Conservation (phyloP, 768 basidiomycete species). For the Russula sp. region DNA sequence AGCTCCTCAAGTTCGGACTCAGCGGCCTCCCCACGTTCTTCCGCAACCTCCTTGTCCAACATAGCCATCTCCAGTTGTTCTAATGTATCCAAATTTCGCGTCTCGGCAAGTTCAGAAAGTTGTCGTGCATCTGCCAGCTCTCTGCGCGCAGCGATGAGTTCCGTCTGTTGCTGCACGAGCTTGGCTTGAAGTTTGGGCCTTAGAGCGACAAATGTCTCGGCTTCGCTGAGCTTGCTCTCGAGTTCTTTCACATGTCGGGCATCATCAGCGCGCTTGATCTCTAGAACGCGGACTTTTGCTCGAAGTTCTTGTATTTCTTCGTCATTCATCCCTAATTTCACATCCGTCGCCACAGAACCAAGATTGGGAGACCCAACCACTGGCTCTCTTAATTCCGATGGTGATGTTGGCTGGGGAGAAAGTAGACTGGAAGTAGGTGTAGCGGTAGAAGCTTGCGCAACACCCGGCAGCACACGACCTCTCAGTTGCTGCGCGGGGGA, state of each 20-base stretch:
- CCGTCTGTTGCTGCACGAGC: conserved; percentile 70
- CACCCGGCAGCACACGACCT: conserved; percentile 8
- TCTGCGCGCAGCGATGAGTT: conserved; percentile 67
- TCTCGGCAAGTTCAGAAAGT: conserved; percentile 62
- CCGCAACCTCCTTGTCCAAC: conserved; percentile 94
- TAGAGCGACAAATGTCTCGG: conserved; percentile 73
- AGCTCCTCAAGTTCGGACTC: conserved; percentile 72
- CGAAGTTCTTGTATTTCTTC: conserved; percentile 71
- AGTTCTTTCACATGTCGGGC: conserved; percentile 76
- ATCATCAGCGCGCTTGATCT: conserved; percentile 83
- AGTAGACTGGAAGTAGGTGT: not conserved
- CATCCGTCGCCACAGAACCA: not conserved
- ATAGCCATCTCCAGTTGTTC: conserved; percentile 94
- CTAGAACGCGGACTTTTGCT: conserved; percentile 76
- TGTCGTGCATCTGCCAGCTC: conserved; percentile 72
- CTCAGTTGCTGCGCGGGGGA: conserved; percentile 25
- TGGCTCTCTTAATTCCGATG: not conserved
- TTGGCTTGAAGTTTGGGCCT: conserved; percentile 91
- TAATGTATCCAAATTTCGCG: conserved; percentile 64
- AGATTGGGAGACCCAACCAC: not conserved
- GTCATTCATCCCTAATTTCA: conserved; percentile 32
- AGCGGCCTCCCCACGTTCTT: conserved; percentile 79
- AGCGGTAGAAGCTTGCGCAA: conserved; percentile 17
- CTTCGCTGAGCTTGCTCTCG: conserved; percentile 77
- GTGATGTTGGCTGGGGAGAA: conserved; percentile 12